phyloP scores from a whole-genome alignment of 179 eudicot genomes.

The Spergularia azorica region DNA sequence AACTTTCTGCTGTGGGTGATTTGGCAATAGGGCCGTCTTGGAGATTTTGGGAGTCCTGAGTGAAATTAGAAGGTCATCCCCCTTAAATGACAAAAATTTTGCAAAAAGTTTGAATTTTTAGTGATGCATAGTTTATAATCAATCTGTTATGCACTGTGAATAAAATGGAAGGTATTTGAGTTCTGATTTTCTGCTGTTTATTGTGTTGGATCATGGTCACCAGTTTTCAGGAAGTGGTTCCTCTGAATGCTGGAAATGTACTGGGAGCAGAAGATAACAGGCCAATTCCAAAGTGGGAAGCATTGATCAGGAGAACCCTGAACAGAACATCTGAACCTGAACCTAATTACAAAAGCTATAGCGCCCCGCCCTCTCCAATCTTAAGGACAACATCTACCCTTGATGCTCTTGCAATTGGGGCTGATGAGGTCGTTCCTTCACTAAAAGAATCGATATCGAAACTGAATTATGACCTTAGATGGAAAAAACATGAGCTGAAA shows the following conservation, averaged over 20 bases:
- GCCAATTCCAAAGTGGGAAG: conserved; percentile 91
- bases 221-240: conserved; percentile 98
- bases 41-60: too few relatives aligned
- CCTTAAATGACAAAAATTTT: too few relatives aligned
- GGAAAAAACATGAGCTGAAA: conserved; percentile 28
- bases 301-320: conserved; percentile 69
- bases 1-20: too few relatives aligned
- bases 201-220: conserved; percentile 4
- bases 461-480: conserved; percentile 17
- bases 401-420: conserved; percentile 53
- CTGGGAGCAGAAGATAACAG: conserved; percentile 84
- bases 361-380: conserved; percentile 86
- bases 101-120: too few relatives aligned
- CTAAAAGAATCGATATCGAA: conserved; percentile 30
- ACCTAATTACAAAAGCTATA: conserved; percentile 57
- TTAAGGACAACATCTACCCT: conserved; percentile 52
- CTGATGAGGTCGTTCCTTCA: conserved; percentile 38
- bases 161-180: background rate
- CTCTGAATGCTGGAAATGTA: conserved; percentile 90
- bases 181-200: conserved; percentile 2
- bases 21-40: too few relatives aligned
- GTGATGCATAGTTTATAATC: too few relatives aligned
- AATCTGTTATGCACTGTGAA: too few relatives aligned
- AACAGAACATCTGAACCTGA: conserved; percentile 52
- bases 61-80: too few relatives aligned